Evolutionary conservation across 129 eudicot genomes (phyloP).

Genomic region (Scalesia atractyloides): DNA sequence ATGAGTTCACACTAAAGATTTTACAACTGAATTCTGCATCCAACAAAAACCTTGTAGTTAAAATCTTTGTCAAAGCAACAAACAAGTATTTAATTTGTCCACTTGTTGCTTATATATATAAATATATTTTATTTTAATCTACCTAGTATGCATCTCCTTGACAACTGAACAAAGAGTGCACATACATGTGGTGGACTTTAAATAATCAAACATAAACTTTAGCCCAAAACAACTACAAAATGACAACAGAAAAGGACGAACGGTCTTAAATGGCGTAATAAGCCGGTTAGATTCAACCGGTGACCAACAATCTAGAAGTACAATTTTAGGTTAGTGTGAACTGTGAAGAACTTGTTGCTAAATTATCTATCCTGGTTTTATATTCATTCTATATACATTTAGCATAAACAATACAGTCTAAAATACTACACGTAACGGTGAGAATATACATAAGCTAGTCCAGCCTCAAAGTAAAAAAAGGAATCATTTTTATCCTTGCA

Average conservation of each 20-base stretch:
- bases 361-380: not conserved
- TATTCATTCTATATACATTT: not conserved
- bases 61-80: slow-evolving; percentile 26
- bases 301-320: slow-evolving; percentile 3
- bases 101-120: slow-evolving; percentile 6
- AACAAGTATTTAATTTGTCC: slow-evolving; percentile 25
- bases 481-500: not conserved
- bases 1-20: slow-evolving; percentile 33
- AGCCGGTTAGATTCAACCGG: not conserved
- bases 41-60: slow-evolving; percentile 31
- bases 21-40: slow-evolving; percentile 34
- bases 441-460: not conserved
- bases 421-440: not conserved
- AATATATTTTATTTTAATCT: not conserved
- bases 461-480: slow-evolving; percentile 5
- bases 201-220: slow-evolving; percentile 10
- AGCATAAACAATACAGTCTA: not conserved
- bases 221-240: slow-evolving; percentile 16
- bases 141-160: slow-evolving; percentile 18
- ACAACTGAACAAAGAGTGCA: slow-evolving; percentile 12
- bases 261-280: slow-evolving; percentile 10
- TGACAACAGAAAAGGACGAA: slow-evolving; percentile 26
- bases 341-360: slow-evolving; percentile 2
- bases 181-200: slow-evolving; percentile 1
- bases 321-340: slow-evolving; percentile 2